phyloP scores from a whole-genome alignment of 208 protist species.

The Leishmania gerbilli region DNA sequence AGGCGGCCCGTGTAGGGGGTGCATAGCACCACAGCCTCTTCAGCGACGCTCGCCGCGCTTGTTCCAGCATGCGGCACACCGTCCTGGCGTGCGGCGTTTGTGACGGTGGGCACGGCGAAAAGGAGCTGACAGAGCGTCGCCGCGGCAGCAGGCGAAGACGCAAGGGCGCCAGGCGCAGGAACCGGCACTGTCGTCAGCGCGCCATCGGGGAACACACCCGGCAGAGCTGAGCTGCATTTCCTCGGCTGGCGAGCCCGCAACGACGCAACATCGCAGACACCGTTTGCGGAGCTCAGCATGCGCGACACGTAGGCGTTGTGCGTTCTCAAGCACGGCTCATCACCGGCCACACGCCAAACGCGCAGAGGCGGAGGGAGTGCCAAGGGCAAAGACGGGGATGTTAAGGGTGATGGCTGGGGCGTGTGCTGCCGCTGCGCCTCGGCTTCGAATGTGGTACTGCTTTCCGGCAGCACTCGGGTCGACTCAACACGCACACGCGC shows the following conservation, averaged over 20 bases:
- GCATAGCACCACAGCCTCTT: slow-evolving; percentile 66
- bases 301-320: slow-evolving; percentile 10
- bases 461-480: background rate
- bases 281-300: slow-evolving; percentile 4
- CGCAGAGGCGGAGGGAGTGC: background rate
- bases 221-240: background rate
- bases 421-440: background rate
- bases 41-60: background rate
- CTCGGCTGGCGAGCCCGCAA: background rate
- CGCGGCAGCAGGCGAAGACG: background rate
- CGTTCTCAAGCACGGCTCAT: slow-evolving; percentile 4
- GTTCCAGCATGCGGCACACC: background rate
- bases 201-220: slow-evolving; percentile 16
- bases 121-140: slow-evolving; percentile 28
- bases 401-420: background rate
- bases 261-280: background rate
- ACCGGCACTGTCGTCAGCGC: slow-evolving; percentile 16
- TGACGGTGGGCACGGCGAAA: background rate
- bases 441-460: background rate
- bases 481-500: slow-evolving; percentile 23
- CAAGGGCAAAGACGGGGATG: background rate
- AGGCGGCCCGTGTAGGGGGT: slow-evolving; percentile 90
- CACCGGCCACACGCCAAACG: slow-evolving; percentile 14
- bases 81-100: background rate
- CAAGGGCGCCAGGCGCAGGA: background rate